Evolutionary conservation across 1,284 basidiomycete species (phyloP).

Genomic region (Malassezia cuniculi): DNA sequence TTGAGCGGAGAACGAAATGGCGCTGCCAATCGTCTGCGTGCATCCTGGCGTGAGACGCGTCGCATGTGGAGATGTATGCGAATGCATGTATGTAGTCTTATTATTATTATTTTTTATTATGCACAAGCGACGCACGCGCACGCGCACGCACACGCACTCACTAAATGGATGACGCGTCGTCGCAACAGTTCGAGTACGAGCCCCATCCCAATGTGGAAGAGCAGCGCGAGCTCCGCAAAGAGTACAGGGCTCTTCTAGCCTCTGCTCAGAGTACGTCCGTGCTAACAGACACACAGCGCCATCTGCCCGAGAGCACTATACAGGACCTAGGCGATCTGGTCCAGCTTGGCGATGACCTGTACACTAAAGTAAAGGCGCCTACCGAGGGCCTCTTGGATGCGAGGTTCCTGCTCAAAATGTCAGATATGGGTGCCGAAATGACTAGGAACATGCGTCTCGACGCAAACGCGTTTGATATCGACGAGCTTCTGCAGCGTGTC

Average conservation of each 20-base stretch:
- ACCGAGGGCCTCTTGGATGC: slow-evolving; percentile 32
- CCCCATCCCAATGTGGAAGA: slow-evolving; percentile 18
- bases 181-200: slow-evolving; percentile 24
- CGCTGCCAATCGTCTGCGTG: no score
- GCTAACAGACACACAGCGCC: slow-evolving; percentile 13
- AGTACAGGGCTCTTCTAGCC: slow-evolving; percentile 28
- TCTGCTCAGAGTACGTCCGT: slow-evolving; percentile 20
- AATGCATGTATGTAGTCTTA: no score
- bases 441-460: slow-evolving; percentile 34
- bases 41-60: no score
- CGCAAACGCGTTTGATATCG: slow-evolving; percentile 32
- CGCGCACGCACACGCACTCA: no score
- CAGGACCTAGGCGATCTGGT: slow-evolving; percentile 13
- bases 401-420: slow-evolving; percentile 25
- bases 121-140: no score
- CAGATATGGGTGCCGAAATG: slow-evolving; percentile 33
- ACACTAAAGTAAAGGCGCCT: slow-evolving; percentile 24
- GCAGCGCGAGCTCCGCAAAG: slow-evolving; percentile 22
- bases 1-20: no score
- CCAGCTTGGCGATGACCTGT: slow-evolving; percentile 13
- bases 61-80: no score
- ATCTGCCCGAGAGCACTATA: slow-evolving; percentile 11
- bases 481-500: slow-evolving; percentile 26
- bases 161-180: no score
- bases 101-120: no score